Conservation (phyloP, 768 basidiomycete species). For the Lentinula edodes region DNA sequence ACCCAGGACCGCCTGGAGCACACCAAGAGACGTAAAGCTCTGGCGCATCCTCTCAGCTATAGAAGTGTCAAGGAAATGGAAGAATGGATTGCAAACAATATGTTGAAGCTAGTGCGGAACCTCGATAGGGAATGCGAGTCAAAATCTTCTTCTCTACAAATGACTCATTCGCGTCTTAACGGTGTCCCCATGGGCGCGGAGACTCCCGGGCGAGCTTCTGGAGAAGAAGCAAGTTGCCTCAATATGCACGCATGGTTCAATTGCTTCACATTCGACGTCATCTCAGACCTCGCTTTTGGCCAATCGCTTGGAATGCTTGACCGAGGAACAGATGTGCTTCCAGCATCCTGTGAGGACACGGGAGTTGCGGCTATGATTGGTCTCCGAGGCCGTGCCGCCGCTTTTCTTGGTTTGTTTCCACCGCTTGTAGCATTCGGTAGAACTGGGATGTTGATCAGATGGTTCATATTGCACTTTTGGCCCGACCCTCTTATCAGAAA, state of each 20-base stretch:
- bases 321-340: conserved; percentile 1
- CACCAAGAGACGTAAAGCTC: not conserved
- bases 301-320: conserved; percentile 5
- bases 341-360: not conserved
- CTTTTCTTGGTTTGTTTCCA: conserved; percentile 2
- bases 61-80: conserved; percentile 2
- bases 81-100: not conserved
- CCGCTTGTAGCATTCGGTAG: not conserved
- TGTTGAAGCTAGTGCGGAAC: not conserved
- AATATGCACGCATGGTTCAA: conserved; percentile 4
- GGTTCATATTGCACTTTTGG: not conserved
- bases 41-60: conserved; percentile 2
- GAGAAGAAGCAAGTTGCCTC: not conserved
- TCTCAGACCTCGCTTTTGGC: conserved; percentile 4
- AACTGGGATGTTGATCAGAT: not conserved
- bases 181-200: not conserved
- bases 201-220: not conserved
- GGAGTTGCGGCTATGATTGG: conserved; percentile 4
- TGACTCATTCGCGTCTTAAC: not conserved
- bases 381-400: conserved; percentile 1
- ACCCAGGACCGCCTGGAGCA: not conserved
- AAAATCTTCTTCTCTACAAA: not conserved
- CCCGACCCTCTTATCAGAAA: conserved; percentile 2
- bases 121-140: not conserved
- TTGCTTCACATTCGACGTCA: conserved; percentile 5